Base-by-base conservation (phyloP, 2,329 filamentous ascomycete genomes). In the Colletotrichum abscissum region DNA sequence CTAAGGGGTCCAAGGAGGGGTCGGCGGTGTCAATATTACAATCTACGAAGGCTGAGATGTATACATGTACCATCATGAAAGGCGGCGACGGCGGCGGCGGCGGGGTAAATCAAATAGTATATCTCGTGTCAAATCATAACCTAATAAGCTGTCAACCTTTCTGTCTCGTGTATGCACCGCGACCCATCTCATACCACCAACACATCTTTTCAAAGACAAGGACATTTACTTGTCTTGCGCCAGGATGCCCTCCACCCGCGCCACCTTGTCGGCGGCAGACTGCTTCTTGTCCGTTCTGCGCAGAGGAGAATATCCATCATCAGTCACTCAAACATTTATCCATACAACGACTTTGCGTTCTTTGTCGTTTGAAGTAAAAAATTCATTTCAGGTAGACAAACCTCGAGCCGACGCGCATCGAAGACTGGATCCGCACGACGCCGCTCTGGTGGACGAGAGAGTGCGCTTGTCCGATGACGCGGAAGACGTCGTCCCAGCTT, bases 401-500 rank as follows among this genome's bases (percentile, higher is more conserved):
- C 92, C 93, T 91, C 33, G 93, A 93, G 1, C 96, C 96, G 56
- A 95, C 92, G 14, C 96, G 88, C 85, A 98, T 95, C 80, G 96
- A 95, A 33, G 92, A 94, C 86, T 98, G 96, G 54, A 98, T 93
- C 67, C 97, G 88, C 73, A 93, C 87, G 42, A 95, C 90, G n/a
- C 95, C 95, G 73, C 91, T 89, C 73, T 91, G 84, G 80, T 97
- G 95, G 26, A 97, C 90, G 59, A 94, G 86, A 0, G 89, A 88
- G 84, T 97, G 95, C 4, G 94, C 94, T 84, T 96, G 94, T n/a
- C 95, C 95, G 76, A 97, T 93, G 33, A 95, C 88, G 69, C 86
- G 87, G 88, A 97, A 95, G 72, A 97, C 95, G 38, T 93, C 90
- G 76, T 97, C 94, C 96, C 97, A 98, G 54, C 91, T 89, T 2